Percentiles rank a stretch among this genome's conserved stretches.
Conservation (phyloP, 306 rosid species). For the Cyclanthera cordifolia region DNA sequence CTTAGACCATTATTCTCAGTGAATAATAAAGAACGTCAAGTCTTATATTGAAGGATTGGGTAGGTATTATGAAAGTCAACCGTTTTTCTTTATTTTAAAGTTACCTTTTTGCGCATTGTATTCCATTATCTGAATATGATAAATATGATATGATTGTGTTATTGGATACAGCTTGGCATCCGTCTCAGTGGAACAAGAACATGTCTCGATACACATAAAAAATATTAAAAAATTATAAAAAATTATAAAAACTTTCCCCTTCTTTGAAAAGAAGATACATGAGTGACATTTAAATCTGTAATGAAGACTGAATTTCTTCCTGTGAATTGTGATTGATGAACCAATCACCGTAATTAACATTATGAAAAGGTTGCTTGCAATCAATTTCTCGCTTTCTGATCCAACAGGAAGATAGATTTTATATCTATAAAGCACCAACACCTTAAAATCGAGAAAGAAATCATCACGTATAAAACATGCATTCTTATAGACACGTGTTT, state of each 20-base stretch:
- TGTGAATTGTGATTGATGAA: neutral
- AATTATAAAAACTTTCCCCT: neutral
- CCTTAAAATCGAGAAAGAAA: no score
- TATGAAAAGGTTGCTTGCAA: neutral
- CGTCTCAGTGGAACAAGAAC: constrained; percentile 3
- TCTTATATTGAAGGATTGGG: neutral
- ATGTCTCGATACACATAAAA: neutral
- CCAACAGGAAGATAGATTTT: no score
- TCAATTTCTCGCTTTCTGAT: no score
- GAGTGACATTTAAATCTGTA: neutral
- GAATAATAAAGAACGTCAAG: neutral
- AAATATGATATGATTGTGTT: constrained; percentile 1
- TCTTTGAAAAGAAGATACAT: neutral
- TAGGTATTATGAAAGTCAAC: constrained; percentile 2
- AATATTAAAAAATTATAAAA: no score
- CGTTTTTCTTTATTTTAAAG: constrained; percentile 4
- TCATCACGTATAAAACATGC: no score
- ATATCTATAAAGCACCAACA: no score
- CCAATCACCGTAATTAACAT: neutral
- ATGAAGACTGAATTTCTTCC: neutral
- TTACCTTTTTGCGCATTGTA: constrained; percentile 6
- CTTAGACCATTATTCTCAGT: neutral
- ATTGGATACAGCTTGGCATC: constrained; percentile 10
- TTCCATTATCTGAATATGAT: constrained; percentile 3
- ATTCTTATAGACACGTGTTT: no score